phyloP scores from a whole-genome alignment of 176 grass and related monocot species.

The Metroxylon sagu region DNA sequence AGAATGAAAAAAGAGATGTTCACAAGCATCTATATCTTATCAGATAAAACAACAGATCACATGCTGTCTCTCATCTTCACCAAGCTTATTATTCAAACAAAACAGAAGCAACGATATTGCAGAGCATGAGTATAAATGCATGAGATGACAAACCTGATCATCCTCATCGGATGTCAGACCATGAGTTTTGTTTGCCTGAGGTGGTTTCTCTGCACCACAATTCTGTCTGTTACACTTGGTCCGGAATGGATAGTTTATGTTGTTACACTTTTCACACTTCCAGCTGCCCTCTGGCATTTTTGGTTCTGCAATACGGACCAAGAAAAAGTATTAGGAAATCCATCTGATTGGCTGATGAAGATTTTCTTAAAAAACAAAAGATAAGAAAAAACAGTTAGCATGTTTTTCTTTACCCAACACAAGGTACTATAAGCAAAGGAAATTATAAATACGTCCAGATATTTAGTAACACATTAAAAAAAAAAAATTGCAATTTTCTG shows the following conservation, averaged over 20 bases:
- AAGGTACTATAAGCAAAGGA: too few species aligned
- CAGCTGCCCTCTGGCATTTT: constrained; percentile 90
- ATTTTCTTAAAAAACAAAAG: not conserved
- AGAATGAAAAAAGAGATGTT: constrained; percentile 10
- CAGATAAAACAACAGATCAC: constrained; percentile 9
- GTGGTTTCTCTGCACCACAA: constrained; percentile 65
- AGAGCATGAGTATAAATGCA: constrained; percentile 10
- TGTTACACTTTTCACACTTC: constrained; percentile 86
- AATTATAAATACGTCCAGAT: too few species aligned
- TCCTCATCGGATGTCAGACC: constrained; percentile 39
- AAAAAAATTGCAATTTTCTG: too few species aligned
- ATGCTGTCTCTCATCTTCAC: not conserved
- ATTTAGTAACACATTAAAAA: too few species aligned
- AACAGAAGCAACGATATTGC: not conserved
- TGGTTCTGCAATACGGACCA: constrained; percentile 29
- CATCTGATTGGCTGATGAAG: too few species aligned
- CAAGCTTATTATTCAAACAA: not conserved
- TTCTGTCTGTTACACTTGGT: constrained; percentile 79
- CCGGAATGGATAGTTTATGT: constrained; percentile 87
- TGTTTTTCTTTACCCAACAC: too few species aligned
- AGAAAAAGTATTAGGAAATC: too few species aligned
- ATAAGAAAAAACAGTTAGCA: not conserved
- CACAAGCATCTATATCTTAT: constrained; percentile 6
- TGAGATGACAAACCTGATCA: constrained; percentile 49
- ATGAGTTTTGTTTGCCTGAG: constrained; percentile 37